Percentiles rank a stretch among this genome's conserved stretches.
Conservation (phyloP, 2,329 filamentous ascomycete genomes). For the Colletotrichum theobromicola region DNA sequence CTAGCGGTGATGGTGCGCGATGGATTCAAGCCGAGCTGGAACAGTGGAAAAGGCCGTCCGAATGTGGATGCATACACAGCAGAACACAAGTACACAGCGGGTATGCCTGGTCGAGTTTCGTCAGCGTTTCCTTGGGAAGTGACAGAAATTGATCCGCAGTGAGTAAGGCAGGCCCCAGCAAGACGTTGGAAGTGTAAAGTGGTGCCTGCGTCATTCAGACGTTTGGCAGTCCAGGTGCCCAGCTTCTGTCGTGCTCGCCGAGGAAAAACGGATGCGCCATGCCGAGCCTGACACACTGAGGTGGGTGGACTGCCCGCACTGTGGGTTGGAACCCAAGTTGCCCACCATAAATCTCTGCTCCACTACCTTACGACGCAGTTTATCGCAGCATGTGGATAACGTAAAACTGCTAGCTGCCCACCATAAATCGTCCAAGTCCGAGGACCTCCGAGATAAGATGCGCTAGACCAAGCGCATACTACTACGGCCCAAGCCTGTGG, state of each 20-base stretch:
- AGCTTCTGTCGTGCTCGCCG: background rate
- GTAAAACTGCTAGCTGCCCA: background rate
- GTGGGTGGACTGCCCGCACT: background rate
- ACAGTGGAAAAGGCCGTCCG: background rate
- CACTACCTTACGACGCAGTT: background rate
- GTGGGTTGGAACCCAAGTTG: background rate
- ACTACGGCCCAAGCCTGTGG: background rate
- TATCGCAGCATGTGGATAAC: background rate
- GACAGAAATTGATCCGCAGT: background rate
- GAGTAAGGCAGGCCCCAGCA: constrained; percentile 3
- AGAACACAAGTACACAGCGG: background rate
- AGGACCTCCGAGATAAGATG: background rate
- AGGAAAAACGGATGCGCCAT: constrained; percentile 8
- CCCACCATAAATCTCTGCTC: background rate
- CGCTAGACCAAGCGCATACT: background rate
- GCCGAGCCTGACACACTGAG: constrained; percentile 14
- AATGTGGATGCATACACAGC: background rate
- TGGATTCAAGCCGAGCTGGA: background rate
- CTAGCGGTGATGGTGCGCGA: background rate
- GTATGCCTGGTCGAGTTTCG: background rate
- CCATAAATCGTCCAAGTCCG: background rate
- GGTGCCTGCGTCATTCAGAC: constrained; percentile 8
- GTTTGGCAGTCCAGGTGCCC: background rate
- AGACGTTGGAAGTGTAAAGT: background rate
- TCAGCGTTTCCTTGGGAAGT: background rate